These are phyloP conservation scores for Klebsormidium nitens DNA, from an alignment of 139 green algal species.

Conservation along the genomic window DNA sequence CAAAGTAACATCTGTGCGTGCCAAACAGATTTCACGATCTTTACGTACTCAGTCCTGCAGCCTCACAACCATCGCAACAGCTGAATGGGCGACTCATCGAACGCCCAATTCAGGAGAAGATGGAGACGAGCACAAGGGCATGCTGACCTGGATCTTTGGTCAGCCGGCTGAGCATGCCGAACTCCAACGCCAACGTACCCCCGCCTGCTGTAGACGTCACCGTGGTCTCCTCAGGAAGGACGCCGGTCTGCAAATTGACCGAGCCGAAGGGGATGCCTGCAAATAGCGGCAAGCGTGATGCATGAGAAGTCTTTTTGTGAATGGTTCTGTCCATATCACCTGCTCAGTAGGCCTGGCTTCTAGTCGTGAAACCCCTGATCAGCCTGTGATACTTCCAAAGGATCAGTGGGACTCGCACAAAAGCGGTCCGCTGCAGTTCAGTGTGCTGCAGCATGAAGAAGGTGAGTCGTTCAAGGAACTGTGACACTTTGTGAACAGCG, in stretches of 20 bases:
- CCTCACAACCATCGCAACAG: no score
- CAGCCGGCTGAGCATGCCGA: slow-evolving; percentile 38
- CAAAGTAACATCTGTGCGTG: no score
- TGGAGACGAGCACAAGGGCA: not conserved
- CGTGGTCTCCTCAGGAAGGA: slow-evolving; percentile 21
- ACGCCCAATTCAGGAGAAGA: no score
- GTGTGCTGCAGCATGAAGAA: no score
- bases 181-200: slow-evolving; percentile 49
- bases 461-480: no score
- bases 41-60: no score
- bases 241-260: slow-evolving; percentile 26
- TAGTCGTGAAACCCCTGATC: no score
- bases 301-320: not conserved
- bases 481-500: no score
- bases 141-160: slow-evolving; percentile 30
- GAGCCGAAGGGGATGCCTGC: slow-evolving; percentile 34
- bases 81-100: no score
- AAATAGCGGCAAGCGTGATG: slow-evolving; percentile 8
- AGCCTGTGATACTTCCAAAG: not conserved
- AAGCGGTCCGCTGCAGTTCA: no score
- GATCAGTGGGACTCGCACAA: not conserved
- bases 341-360: not conserved
- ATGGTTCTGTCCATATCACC: not conserved
- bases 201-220: slow-evolving; percentile 44
- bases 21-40: no score